Conservation (phyloP, 2,329 filamentous ascomycete genomes). For the Fusarium staphyleae region DNA sequence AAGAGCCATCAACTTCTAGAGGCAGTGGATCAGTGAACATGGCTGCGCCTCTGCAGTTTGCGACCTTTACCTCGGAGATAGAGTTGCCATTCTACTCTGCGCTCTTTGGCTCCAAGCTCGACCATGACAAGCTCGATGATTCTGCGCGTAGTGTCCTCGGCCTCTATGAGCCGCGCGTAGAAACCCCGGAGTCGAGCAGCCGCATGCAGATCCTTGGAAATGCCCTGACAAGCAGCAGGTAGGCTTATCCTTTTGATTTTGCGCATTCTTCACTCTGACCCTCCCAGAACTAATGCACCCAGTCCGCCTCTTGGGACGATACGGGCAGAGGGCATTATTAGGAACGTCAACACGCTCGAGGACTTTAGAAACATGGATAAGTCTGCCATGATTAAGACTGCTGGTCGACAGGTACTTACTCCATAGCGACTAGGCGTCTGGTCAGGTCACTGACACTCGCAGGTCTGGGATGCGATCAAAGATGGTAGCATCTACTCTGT, state of each 20-base stretch:
- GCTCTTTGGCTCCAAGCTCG: slow-evolving; percentile 91
- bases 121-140: slow-evolving; percentile 96
- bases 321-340: slow-evolving; percentile 91
- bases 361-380: slow-evolving; percentile 90
- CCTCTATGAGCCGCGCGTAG: slow-evolving; percentile 83
- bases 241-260: slow-evolving; percentile 49
- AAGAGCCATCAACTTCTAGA: neutral
- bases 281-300: slow-evolving; percentile 41
- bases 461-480: slow-evolving; percentile 98
- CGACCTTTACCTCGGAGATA: slow-evolving; percentile 91
- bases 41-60: slow-evolving; percentile 69
- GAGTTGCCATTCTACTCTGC: slow-evolving; percentile 94
- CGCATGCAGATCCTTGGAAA: slow-evolving; percentile 91
- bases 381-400: slow-evolving; percentile 75
- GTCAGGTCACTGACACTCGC: slow-evolving; percentile 27
- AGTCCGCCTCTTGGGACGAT: slow-evolving; percentile 75
- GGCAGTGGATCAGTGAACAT: slow-evolving; percentile 50
- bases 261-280: slow-evolving; percentile 31
- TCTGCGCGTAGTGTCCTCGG: slow-evolving; percentile 87
- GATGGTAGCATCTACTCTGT: slow-evolving; percentile 97
- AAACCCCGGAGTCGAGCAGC: slow-evolving; percentile 77
- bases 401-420: slow-evolving; percentile 73
- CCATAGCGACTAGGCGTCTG: neutral
- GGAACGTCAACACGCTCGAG: slow-evolving; percentile 95
- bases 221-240: slow-evolving; percentile 85